Conservation (phyloP, 768 basidiomycete species). For the Phylloporus scabripes region DNA sequence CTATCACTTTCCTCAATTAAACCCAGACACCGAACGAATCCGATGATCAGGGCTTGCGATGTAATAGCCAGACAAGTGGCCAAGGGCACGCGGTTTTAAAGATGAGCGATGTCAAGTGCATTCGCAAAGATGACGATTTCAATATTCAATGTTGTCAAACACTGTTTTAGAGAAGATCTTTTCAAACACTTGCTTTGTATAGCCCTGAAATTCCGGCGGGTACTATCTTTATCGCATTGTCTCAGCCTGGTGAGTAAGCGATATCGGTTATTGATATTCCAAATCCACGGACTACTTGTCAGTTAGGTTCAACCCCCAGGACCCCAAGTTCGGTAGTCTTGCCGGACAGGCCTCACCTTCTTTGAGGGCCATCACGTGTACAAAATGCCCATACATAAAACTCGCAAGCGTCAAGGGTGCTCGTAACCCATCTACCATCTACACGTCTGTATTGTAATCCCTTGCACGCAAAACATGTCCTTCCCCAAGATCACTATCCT, state of each 20-base stretch:
- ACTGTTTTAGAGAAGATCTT: neutral
- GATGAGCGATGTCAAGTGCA: neutral
- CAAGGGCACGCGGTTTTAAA: neutral
- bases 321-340: constrained; percentile 2
- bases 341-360: neutral
- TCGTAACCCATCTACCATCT: neutral
- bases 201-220: too few species aligned
- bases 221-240: neutral
- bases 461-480: constrained; percentile 13
- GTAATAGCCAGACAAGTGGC: too few species aligned
- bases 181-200: neutral
- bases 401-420: neutral
- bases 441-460: neutral
- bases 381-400: neutral
- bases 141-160: neutral
- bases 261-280: neutral
- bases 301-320: neutral
- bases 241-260: neutral
- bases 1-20: too few species aligned
- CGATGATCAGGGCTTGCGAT: too few species aligned
- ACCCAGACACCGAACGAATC: too few species aligned
- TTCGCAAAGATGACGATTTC: neutral
- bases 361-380: neutral
- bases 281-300: neutral
- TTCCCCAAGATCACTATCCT: constrained; percentile 20